Base-by-base conservation (phyloP, 257 asterid genomes). In the Lithospermum erythrorhizon region DNA sequence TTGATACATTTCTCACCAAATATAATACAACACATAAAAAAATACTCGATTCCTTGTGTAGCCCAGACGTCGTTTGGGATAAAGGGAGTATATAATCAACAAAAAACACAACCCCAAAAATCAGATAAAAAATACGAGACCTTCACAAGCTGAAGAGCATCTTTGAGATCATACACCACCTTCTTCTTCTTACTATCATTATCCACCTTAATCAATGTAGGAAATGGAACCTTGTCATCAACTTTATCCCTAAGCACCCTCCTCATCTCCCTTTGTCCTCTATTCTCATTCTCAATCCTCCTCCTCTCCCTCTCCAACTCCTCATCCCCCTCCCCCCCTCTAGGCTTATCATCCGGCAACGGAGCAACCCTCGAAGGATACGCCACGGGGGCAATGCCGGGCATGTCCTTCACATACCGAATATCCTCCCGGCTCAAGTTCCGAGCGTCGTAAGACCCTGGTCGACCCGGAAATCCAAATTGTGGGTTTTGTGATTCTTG, bases 291-390 rank as follows among this genome's bases (percentile, higher is more conserved):
- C 52, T 78, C 81, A 65, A 88, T 82, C 66, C 75, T 77, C 69
- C 76, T 75, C 75, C 86, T 77, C 81, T 89, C 95, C 61, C 69
- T 71, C 64, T 79, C 89, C 65, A 83, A 48, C 70, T 81, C 96
- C 61, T 78, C 68, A 47, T 61, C 76, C 64, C 62, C 84, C 58
- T 69, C 79, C 19, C 64, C 70, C 55, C 18, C 75, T 54, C 53
- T 65, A 21, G 5, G 56, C 53, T 79, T 74, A 72, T 91, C 93
- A 76, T 86, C 95, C 9, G 98, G 98, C 68, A 91, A 77, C 1
- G 95, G 97, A 17, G 98, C 98, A 21, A 89, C 95, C n/a, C 95
- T 75, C 10, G 65, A 29, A 1, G 91, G 75, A 58, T 88, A 86
- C 2, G 97, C 83, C 61, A 86, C 78, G 3, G 95, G 84, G 21